Evolutionary conservation across 1,139 yeast genomes (phyloP).

Genomic region (Wickerhamiella pararugosa): DNA sequence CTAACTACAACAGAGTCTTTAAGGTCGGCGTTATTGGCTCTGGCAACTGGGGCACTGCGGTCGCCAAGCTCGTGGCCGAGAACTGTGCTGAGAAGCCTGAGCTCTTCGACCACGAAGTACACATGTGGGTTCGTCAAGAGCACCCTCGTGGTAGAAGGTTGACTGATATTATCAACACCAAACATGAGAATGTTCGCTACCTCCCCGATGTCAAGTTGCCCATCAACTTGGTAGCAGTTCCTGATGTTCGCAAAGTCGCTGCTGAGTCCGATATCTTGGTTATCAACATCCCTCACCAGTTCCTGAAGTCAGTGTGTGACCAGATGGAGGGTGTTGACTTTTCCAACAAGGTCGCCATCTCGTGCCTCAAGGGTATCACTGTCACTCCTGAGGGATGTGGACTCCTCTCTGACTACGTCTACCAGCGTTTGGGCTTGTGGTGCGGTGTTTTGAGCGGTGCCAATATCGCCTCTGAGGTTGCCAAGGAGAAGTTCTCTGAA

Average conservation of each 20-base stretch:
- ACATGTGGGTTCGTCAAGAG: conserved; percentile 95
- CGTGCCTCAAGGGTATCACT: conserved; percentile 86
- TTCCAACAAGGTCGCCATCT: conserved; percentile 63
- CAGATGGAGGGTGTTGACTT: conserved; percentile 64
- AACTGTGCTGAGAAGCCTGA: conserved; percentile 56
- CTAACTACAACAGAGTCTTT: conserved; percentile 16
- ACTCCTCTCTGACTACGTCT: conserved; percentile 58
- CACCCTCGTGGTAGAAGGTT: conserved; percentile 44
- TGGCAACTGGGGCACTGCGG: conserved; percentile 65
- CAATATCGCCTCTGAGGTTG: conserved; percentile 88
- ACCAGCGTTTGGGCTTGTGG: conserved; percentile 61
- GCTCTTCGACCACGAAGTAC: conserved; percentile 51
- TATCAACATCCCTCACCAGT: conserved; percentile 92
- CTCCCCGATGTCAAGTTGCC: conserved; percentile 75
- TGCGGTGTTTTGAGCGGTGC: conserved; percentile 96
- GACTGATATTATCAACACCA: conserved; percentile 72
- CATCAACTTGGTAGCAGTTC: conserved; percentile 65
- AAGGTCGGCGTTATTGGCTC: conserved; percentile 29
- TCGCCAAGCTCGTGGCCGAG: conserved; percentile 86
- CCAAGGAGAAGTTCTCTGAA: conserved; percentile 84
- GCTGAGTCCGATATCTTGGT: conserved; percentile 66
- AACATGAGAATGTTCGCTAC: conserved; percentile 78
- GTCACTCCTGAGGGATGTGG: conserved; percentile 69
- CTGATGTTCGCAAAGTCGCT: conserved; percentile 61
- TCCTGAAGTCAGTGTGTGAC: conserved; percentile 53